Base-by-base conservation (phyloP, 345 rosid genomes). In the Populus pruinosa region DNA sequence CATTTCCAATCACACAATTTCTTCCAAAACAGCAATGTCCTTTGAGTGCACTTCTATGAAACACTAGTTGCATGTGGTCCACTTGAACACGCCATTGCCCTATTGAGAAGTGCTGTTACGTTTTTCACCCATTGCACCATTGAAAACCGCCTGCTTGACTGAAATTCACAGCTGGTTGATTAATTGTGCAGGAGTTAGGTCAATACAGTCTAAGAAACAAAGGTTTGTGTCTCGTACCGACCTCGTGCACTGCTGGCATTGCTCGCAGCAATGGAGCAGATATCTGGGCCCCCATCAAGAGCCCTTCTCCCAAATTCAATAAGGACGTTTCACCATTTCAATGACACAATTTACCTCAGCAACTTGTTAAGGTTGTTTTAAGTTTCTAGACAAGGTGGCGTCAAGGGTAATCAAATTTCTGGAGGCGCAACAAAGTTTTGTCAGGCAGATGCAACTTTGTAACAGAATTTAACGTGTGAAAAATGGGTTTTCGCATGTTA, bases 221-320 rank as follows among this genome's bases (percentile, higher is more conserved):
- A 85, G 98, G 99, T 39, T 77, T 96, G n/a, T 93, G 96, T 79
- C 90, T 96, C 2, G 92, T 92, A 67, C 99, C 99, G 2, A 80
- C 88, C 79, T 90, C 94, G 63, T 87, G 73, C 75, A 91, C 98
- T 0, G 86, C 77, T 1, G 98, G 92, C 79, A 89, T 93, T 80
- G 94, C 94, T 62, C 85, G 87, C 61, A 91, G 94, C 87, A 96
- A 96, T 21, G 99, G 99, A 9, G 99, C 99, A 3, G 99, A 96
- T 84, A 84, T 96, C 14, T 96, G 99, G 99, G 98, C 99, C 0
- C 96, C 98, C 5, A 90, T 91, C 79, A 96, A 96, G 87, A 87
- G 90, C 49, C 72, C 91, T 43, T 86, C 95, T 56, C 88, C 96
- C 29, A 90, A 86, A 83, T 81, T 85, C 12, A 87, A 85, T 23